phyloP scores from a whole-genome alignment of 140 eudicot species.

The Anethum foeniculum region DNA sequence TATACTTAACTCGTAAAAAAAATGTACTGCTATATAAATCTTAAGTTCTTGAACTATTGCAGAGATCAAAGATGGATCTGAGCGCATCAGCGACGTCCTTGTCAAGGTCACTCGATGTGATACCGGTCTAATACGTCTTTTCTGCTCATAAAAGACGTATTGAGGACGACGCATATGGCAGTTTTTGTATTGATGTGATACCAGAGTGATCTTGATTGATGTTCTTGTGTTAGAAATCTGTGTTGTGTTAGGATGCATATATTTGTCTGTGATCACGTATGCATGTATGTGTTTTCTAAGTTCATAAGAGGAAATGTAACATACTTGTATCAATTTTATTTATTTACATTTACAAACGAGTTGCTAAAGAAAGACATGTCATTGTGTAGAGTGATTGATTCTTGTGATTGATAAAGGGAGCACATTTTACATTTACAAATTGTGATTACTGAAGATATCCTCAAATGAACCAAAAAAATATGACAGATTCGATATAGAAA shows the following conservation, averaged over 20 bases:
- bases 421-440: no score
- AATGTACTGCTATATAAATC: neutral
- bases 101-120: constrained; percentile 9
- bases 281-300: neutral
- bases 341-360: neutral
- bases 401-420: no score
- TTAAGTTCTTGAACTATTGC: neutral
- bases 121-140: neutral
- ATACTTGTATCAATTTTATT: neutral
- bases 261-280: neutral
- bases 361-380: no score
- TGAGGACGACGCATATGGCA: no score
- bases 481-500: no score
- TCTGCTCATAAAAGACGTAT: no score
- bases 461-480: no score
- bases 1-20: neutral
- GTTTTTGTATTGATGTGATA: no score
- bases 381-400: no score
- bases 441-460: no score
- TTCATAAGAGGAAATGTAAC: neutral
- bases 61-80: constrained; percentile 3
- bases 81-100: neutral
- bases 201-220: neutral
- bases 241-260: neutral
- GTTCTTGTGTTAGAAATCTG: neutral